These are phyloP conservation scores for Pichia sp. DNA, from an alignment of 1,139 yeast species.

Conservation along the genomic window DNA sequence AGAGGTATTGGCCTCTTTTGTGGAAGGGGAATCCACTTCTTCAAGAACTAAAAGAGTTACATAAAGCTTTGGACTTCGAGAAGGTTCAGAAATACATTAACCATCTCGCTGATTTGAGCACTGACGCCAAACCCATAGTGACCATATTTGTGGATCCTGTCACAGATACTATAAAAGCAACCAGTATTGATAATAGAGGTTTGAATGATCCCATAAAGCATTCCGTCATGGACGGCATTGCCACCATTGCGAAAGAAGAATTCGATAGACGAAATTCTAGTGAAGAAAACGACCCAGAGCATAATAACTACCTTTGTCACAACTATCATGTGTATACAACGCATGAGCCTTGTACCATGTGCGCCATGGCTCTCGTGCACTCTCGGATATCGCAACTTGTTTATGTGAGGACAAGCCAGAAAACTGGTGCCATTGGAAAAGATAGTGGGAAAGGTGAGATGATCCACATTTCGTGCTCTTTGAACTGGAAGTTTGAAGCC, in stretches of 20 bases:
- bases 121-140: constrained; percentile 30
- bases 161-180: constrained; percentile 30
- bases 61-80: constrained; percentile 36
- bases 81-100: constrained; percentile 36
- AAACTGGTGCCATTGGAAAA: constrained; percentile 50
- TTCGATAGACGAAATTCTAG: constrained; percentile 26
- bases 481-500: constrained; percentile 77
- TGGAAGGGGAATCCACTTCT: constrained; percentile 93
- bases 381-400: constrained; percentile 71
- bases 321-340: constrained; percentile 76
- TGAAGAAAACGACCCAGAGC: constrained; percentile 6
- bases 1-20: constrained; percentile 71
- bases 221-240: constrained; percentile 67
- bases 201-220: constrained; percentile 50
- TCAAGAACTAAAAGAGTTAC: constrained; percentile 53
- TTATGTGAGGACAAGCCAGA: constrained; percentile 41
- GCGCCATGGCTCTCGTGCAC: constrained; percentile 93
- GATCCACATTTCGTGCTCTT: constrained; percentile 61
- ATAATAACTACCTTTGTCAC: constrained; percentile 57
- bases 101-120: constrained; percentile 27
- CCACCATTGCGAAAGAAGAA: constrained; percentile 48
- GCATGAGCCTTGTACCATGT: constrained; percentile 97
- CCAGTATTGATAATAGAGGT: constrained; percentile 34
- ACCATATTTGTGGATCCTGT: constrained; percentile 45
- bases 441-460: constrained; percentile 63